Conservation (phyloP, 78 protist species). For the Speleostelium caveatum region DNA sequence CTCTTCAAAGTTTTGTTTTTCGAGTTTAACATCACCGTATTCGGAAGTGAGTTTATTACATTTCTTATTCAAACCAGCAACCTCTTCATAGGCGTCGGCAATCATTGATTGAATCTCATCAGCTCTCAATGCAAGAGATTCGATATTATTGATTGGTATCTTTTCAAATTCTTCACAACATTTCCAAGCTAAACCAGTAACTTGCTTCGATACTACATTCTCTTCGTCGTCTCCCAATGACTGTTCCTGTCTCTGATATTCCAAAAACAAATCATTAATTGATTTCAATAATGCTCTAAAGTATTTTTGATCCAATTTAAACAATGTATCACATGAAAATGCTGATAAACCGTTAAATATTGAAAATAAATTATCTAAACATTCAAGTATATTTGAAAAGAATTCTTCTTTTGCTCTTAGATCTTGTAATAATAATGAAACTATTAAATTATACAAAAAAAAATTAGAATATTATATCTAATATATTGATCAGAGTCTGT, state of each 20-base stretch:
- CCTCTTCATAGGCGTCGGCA: slow-evolving; percentile 54
- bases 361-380: slow-evolving; percentile 48
- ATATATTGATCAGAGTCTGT: too few relatives aligned
- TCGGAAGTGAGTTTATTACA: too few relatives aligned
- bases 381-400: slow-evolving; percentile 37
- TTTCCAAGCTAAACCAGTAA: slow-evolving; percentile 54
- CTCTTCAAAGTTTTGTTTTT: too few relatives aligned
- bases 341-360: slow-evolving; percentile 43
- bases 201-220: slow-evolving; percentile 45
- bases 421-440: slow-evolving; percentile 64
- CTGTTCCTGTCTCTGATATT: slow-evolving; percentile 29
- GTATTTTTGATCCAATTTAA: slow-evolving; percentile 7
- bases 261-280: neutral
- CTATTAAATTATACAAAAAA: slow-evolving; percentile 1
- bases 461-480: neutral
- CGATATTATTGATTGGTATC: slow-evolving; percentile 30
- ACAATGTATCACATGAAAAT: slow-evolving; percentile 40
- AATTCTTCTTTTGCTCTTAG: slow-evolving; percentile 68
- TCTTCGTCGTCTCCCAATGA: slow-evolving; percentile 67
- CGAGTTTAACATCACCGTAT: slow-evolving; percentile 25
- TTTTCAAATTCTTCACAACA: slow-evolving; percentile 53
- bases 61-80: slow-evolving; percentile 8
- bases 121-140: neutral
- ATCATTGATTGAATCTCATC: slow-evolving; percentile 14
- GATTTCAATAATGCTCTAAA: slow-evolving; percentile 45